Evolutionary conservation across 257 asterid genomes (phyloP).

Genomic region (Capsicum pubescens): DNA sequence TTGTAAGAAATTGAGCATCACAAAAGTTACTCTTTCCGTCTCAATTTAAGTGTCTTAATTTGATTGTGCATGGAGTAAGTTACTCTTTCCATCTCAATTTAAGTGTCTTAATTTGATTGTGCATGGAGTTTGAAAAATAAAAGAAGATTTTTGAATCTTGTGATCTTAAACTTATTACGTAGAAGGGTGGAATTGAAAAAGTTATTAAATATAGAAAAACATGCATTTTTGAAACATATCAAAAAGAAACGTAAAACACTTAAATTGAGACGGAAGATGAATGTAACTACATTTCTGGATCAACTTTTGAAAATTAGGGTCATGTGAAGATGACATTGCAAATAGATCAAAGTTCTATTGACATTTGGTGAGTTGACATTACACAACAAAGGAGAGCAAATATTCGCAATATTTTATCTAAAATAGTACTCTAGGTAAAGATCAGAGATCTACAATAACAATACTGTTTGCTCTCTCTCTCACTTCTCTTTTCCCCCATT

Average conservation of each 20-base stretch:
- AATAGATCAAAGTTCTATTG: background rate
- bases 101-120: too few species aligned
- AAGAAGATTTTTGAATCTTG: too few species aligned
- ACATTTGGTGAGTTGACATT: slow-evolving; percentile 7
- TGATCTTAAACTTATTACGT: too few species aligned
- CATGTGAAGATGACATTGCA: background rate
- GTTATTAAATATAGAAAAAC: too few species aligned
- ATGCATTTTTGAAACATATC: too few species aligned
- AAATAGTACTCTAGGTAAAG: background rate
- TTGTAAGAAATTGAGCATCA: background rate
- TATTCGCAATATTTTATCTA: background rate
- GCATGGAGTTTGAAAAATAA: too few species aligned
- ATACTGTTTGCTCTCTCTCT: background rate
- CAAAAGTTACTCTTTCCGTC: background rate
- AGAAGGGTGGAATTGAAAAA: too few species aligned
- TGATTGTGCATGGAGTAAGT: background rate
- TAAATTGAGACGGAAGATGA: too few species aligned
- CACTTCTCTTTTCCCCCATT: too few species aligned
- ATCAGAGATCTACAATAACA: background rate
- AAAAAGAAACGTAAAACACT: too few species aligned
- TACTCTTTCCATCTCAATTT: background rate
- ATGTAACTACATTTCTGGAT: background rate
- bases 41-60: too few species aligned
- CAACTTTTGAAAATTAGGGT: slow-evolving; percentile 21
- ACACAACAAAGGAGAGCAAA: background rate